Base-by-base conservation (phyloP, 2,329 filamentous ascomycete genomes). In the Ophiognomonia clavigignenti-juglandacearum region DNA sequence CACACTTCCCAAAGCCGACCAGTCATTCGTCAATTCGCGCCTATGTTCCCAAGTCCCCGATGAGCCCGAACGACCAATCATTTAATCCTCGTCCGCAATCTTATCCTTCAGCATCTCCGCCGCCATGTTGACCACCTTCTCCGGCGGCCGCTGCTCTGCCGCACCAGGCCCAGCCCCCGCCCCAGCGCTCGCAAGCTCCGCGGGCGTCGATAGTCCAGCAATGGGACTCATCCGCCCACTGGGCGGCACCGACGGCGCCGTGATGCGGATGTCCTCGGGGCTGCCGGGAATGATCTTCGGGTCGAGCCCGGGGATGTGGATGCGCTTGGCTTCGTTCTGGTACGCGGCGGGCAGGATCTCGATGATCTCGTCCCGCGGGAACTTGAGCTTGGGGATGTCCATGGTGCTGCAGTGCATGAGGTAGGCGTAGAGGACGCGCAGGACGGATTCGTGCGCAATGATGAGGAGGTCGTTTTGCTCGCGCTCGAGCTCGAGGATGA, bases 301-400 rank as follows among this genome's bases (percentile, higher is more conserved):
- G 49, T 82, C 75, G 22, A 82, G 65, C 4, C 77, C 77, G 5
- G 88, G 86, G 53, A 98, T 95, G 57, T 86, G 83, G 58, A 98
- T 90, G 48, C 90, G 83, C 64, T 88, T 93, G 18, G 92, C 88
- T 65, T 93, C 86, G 62, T 98, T 98, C 70, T 96, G 93, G 68
- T 98, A 98, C 26, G 89, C 92, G 16, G 92, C 91, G 3, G 93
- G 95, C 50, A 97, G 95, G 62, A 98, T 96, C 74, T 98, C 93
- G 56, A 98, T 96, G 61, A 98, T 97, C 64, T 98, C 90, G 62
- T 98, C 86, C 36, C 93, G 86, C 4, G 93, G 93, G 60, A 98
- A 98, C 56, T 89, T 87, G 52, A 98, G 80, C 57, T 84, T 86
- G 4, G 93, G 93, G 53, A 98, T 98, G 61, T 95, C 90, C 65